Evolutionary conservation across 805 yeast genomes (phyloP).

Genomic region (Clavispora santaluciae): DNA sequence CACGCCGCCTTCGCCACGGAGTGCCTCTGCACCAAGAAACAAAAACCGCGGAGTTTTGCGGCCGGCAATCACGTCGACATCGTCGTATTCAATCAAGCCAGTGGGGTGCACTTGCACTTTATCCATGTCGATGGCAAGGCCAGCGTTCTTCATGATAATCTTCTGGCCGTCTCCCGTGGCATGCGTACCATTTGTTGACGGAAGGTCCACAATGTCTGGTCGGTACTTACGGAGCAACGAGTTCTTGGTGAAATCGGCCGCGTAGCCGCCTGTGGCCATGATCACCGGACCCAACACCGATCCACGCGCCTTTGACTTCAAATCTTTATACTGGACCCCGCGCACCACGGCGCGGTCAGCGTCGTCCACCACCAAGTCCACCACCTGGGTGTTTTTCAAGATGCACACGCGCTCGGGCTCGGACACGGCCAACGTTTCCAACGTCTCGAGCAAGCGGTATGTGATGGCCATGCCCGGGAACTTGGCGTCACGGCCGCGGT

Average conservation of each 20-base stretch:
- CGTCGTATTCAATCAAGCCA: constrained; percentile 49
- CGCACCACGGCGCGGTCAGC: constrained; percentile 8
- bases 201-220: constrained; percentile 52
- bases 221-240: constrained; percentile 51
- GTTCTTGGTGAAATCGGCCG: constrained; percentile 55
- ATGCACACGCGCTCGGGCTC: constrained; percentile 38
- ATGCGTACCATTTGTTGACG: constrained; percentile 58
- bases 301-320: constrained; percentile 26
- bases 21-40: constrained; percentile 61
- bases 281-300: constrained; percentile 52
- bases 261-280: constrained; percentile 63
- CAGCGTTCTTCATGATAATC: constrained; percentile 47
- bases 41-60: constrained; percentile 42
- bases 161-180: constrained; percentile 64
- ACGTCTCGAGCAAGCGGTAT: constrained; percentile 28
- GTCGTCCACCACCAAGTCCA: constrained; percentile 37
- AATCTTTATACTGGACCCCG: constrained; percentile 26
- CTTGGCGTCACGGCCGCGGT: constrained; percentile 64
- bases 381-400: constrained; percentile 24
- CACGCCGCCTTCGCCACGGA: constrained; percentile 64
- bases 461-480: constrained; percentile 68
- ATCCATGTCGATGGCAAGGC: constrained; percentile 56
- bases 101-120: constrained; percentile 68
- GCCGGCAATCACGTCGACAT: constrained; percentile 41
- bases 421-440: constrained; percentile 14